Evolutionary conservation across 2,329 filamentous ascomycete species (phyloP).

Genomic region (Didymella pinodella): DNA sequence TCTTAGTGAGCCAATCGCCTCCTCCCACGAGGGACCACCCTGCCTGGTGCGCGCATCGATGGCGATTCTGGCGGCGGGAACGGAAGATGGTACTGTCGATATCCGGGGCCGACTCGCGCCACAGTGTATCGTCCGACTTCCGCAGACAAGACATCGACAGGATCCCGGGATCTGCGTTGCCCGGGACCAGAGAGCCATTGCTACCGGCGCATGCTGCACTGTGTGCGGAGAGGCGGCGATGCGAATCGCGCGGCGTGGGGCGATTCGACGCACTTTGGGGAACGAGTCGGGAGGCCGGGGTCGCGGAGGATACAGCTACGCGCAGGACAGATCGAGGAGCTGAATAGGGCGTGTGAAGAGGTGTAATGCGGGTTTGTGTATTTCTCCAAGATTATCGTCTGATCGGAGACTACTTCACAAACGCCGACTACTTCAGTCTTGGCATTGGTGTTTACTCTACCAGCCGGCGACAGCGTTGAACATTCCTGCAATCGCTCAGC

Average conservation of each 20-base stretch:
- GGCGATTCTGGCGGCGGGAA: conserved; percentile 70
- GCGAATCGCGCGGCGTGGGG: conserved; percentile 26
- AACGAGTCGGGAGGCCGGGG: not conserved
- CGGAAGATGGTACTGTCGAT: conserved; percentile 69
- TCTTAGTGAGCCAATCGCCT: conserved; percentile 58
- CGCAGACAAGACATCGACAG: conserved; percentile 70
- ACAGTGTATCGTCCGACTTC: conserved; percentile 61
- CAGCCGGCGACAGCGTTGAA: not conserved
- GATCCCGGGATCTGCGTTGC: conserved; percentile 67
- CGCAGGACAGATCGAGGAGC: not conserved
- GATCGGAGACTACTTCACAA: conserved; percentile 13
- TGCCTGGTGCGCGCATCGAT: conserved; percentile 69
- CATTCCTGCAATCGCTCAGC: not conserved
- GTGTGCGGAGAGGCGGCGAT: conserved; percentile 28
- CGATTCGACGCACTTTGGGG: conserved; percentile 28
- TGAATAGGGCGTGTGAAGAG: not conserved
- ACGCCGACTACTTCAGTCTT: conserved; percentile 15
- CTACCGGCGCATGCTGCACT: conserved; percentile 48
- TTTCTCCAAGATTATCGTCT: conserved; percentile 15
- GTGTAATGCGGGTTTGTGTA: not conserved
- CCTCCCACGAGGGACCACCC: conserved; percentile 66
- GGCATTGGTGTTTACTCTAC: not conserved
- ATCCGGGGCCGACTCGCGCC: conserved; percentile 63
- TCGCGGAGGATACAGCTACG: not conserved
- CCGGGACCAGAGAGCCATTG: conserved; percentile 73